Conservation (phyloP, 2,329 filamentous ascomycete genomes). For the Ciborinia camelliae region DNA sequence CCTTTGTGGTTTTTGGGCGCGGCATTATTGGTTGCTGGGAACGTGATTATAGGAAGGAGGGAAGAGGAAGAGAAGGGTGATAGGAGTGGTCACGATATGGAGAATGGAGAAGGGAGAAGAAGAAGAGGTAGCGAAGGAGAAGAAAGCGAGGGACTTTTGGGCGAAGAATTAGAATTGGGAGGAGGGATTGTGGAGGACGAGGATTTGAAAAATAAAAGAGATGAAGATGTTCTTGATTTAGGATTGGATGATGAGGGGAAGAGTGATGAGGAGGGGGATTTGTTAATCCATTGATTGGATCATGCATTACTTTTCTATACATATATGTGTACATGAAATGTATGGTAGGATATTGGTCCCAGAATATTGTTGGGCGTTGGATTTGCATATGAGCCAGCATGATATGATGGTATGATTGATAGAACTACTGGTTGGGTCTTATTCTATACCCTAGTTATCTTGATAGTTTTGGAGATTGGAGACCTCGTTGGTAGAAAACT, state of each 20-base stretch:
- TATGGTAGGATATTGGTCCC: neutral
- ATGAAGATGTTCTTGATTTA: conserved; percentile 32
- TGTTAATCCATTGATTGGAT: conserved; percentile 7
- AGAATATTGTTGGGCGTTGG: neutral
- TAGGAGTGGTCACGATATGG: conserved; percentile 19
- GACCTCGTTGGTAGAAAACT: neutral
- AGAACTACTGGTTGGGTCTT: neutral
- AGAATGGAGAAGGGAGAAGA: conserved; percentile 21
- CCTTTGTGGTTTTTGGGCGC: conserved; percentile 76
- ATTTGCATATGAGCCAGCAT: neutral
- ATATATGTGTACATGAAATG: neutral
- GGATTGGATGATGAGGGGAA: conserved; percentile 25
- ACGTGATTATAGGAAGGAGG: conserved; percentile 72
- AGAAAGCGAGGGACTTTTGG: conserved; percentile 21
- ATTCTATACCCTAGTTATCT: neutral
- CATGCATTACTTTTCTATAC: neutral
- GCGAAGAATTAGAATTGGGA: conserved; percentile 25
- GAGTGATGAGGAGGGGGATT: conserved; percentile 15
- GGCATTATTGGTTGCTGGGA: conserved; percentile 67
- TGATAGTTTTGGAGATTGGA: neutral
- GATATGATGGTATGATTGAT: neutral
- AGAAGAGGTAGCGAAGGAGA: conserved; percentile 15
- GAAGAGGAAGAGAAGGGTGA: conserved; percentile 47
- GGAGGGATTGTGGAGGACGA: conserved; percentile 20
- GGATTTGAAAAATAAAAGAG: conserved; percentile 22